Evolutionary conservation across 2,329 filamentous ascomycete species (phyloP).

Genomic region (Claviceps fusiformis): DNA sequence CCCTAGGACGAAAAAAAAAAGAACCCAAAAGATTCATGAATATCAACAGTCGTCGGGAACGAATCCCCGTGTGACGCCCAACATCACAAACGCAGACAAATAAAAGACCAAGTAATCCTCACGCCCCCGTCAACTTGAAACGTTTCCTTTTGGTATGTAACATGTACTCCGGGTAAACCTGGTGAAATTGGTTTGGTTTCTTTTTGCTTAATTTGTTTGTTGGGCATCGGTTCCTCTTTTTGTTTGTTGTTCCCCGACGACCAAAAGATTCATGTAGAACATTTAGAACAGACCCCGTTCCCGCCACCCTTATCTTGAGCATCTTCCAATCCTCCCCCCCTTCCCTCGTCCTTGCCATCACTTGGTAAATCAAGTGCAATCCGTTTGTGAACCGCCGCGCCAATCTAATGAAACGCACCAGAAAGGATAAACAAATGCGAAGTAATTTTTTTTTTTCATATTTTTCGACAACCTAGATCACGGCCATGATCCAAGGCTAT

Average conservation of each 20-base stretch:
- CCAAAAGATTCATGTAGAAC: slow-evolving; percentile 20
- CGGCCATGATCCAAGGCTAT: slow-evolving; percentile 14
- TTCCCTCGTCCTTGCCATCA: slow-evolving; percentile 28
- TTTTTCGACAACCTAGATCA: slow-evolving; percentile 16
- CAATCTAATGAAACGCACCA: slow-evolving; percentile 41
- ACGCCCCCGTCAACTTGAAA: not conserved
- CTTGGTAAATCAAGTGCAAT: slow-evolving; percentile 35
- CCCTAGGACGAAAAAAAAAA: not conserved
- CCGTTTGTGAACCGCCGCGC: slow-evolving; percentile 36
- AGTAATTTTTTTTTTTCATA: slow-evolving; percentile 9
- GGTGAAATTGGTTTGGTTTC: slow-evolving; percentile 5
- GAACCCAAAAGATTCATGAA: no score
- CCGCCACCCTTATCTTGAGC: slow-evolving; percentile 14
- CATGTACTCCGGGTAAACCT: not conserved
- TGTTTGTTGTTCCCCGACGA: no score
- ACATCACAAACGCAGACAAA: not conserved
- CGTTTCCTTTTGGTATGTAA: not conserved
- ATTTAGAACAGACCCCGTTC: slow-evolving; percentile 19
- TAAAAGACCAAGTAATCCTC: not conserved
- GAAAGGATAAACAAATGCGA: slow-evolving; percentile 29
- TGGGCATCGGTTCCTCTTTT: slow-evolving; percentile 9
- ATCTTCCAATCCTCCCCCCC: slow-evolving; percentile 7
- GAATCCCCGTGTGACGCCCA: not conserved
- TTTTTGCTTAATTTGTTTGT: slow-evolving; percentile 24
- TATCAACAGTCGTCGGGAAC: not conserved